Evolutionary conservation across 1,284 basidiomycete genomes (phyloP).

Genomic region (Grifola frondosa): DNA sequence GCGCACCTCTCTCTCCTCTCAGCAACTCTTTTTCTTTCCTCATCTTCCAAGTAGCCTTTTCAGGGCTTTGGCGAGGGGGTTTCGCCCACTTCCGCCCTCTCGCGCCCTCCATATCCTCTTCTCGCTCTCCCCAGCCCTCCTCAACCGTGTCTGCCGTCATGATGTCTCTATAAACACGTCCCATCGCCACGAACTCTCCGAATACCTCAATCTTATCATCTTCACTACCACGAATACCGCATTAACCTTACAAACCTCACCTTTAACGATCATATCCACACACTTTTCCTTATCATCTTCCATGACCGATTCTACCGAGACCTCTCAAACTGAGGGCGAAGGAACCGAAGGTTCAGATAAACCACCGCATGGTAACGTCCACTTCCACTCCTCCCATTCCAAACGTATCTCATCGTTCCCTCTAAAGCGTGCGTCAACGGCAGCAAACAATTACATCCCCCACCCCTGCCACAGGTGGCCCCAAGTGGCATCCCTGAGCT

Average conservation of each 20-base stretch:
- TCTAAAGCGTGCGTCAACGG: conserved; percentile 23
- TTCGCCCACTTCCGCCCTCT: conserved; percentile 30
- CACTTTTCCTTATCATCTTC: conserved; percentile 19
- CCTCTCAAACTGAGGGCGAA: conserved; percentile 55
- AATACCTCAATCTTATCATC: conserved; percentile 8
- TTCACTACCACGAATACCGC: conserved; percentile 12
- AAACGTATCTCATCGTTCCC: conserved; percentile 7
- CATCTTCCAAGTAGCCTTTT: conserved; percentile 15
- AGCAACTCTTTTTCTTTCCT: conserved; percentile 7
- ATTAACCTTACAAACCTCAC: too few relatives aligned
- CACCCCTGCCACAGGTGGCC: conserved; percentile 14
- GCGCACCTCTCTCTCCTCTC: conserved; percentile 15
- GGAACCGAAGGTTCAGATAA: conserved; percentile 58
- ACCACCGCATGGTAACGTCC: conserved; percentile 42
- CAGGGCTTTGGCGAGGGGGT: conserved; percentile 32
- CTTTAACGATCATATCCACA: conserved; percentile 9
- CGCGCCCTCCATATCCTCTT: conserved; percentile 17
- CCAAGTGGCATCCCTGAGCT: conserved; percentile 13
- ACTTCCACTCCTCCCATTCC: conserved; percentile 23
- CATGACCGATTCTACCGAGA: conserved; percentile 33
- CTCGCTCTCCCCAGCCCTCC: conserved; percentile 14
- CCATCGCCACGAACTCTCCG: conserved; percentile 14
- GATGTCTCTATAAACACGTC: conserved; percentile 36
- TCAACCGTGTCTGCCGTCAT: conserved; percentile 32
- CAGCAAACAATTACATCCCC: conserved; percentile 17